Percentiles rank a stretch among this genome's conserved stretches.
Conservation (phyloP, 345 rosid genomes). For the Eucalyptus tenuipes region DNA sequence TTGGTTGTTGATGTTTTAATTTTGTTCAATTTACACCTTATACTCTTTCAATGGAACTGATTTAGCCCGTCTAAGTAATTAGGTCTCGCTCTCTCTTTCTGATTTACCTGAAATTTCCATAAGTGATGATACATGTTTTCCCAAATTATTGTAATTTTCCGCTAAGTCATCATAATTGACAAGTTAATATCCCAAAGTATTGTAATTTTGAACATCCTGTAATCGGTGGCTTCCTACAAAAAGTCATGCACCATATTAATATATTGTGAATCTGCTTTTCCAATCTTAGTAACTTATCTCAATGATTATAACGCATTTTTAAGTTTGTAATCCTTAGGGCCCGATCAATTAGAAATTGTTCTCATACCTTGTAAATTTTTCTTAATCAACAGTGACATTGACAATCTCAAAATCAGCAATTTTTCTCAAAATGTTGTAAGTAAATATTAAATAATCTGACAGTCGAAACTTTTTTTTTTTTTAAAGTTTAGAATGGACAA, state of each 20-base stretch:
- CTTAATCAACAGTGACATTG: background rate
- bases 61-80: too few species aligned
- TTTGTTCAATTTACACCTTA: background rate
- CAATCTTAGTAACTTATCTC: background rate
- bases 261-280: background rate
- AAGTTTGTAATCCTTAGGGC: background rate
- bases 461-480: too few species aligned
- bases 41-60: background rate
- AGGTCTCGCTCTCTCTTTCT: too few species aligned
- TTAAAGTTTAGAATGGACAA: too few species aligned
- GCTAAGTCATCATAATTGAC: too few species aligned
- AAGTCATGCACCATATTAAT: background rate
- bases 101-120: too few species aligned
- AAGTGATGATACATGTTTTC: too few species aligned
- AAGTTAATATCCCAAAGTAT: background rate
- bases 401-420: background rate
- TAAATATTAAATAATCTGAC: background rate
- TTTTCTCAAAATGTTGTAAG: background rate
- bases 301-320: background rate
- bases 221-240: background rate
- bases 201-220: background rate
- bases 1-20: background rate
- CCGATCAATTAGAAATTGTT: background rate
- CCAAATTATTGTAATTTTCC: too few species aligned
- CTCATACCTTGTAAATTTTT: background rate